These are phyloP conservation scores for Piloderma croceum DNA, from an alignment of 768 basidiomycete species.

Conservation along the genomic window DNA sequence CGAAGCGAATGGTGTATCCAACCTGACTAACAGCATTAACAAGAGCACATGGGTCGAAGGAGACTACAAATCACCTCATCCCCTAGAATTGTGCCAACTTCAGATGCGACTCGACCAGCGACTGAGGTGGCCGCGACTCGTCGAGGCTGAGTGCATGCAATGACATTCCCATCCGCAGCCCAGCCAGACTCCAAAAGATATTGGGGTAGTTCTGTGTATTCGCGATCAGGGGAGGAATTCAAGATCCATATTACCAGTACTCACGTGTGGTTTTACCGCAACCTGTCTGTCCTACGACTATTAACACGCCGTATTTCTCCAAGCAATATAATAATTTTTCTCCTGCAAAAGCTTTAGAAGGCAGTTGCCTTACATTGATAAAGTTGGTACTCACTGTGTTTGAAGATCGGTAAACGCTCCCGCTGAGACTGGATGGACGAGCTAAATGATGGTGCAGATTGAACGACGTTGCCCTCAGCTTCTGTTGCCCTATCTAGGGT, in stretches of 20 bases:
- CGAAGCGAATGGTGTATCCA: slow-evolving; percentile 96
- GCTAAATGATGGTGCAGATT: slow-evolving; percentile 54
- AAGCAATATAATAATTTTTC: slow-evolving; percentile 77
- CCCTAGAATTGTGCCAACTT: slow-evolving; percentile 83
- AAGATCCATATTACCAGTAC: slow-evolving; percentile 23
- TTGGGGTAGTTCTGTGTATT: slow-evolving; percentile 84
- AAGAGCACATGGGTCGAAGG: slow-evolving; percentile 7
- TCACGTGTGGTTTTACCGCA: slow-evolving; percentile 97
- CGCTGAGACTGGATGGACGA: slow-evolving; percentile 71
- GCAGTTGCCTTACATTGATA: slow-evolving; percentile 2
- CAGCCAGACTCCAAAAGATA: slow-evolving; percentile 93
- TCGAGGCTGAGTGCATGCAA: slow-evolving; percentile 90
- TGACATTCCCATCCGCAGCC: slow-evolving; percentile 75
- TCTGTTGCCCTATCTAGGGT: slow-evolving; percentile 80
- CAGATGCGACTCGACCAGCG: slow-evolving; percentile 84
- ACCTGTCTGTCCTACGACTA: slow-evolving; percentile 93
- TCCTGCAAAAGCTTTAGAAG: slow-evolving; percentile 36
- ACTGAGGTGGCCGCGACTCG: slow-evolving; percentile 95
- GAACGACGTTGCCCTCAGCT: slow-evolving; percentile 64
- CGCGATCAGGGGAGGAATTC: slow-evolving; percentile 6
- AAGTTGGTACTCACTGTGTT: slow-evolving; percentile 56
- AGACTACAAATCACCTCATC: too few relatives aligned
- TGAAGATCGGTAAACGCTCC: slow-evolving; percentile 82
- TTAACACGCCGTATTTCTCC: slow-evolving; percentile 77
- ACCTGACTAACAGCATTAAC: slow-evolving; percentile 51